Base-by-base conservation (phyloP, 768 basidiomycete species). In the Amanita muscaria region DNA sequence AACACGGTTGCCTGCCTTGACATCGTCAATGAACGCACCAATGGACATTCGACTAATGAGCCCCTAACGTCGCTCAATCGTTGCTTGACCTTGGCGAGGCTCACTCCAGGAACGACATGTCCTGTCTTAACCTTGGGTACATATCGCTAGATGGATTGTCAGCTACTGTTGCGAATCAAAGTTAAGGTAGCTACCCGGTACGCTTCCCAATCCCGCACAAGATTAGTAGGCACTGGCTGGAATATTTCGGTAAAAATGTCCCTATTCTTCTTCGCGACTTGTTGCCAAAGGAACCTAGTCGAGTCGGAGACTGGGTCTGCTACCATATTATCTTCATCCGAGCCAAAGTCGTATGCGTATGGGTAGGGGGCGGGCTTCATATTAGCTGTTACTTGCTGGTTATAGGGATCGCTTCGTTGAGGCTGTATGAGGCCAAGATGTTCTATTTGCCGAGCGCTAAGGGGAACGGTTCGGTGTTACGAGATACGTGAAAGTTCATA, bases 221-320 rank as follows among this genome's bases (percentile, higher is more conserved):
- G 62, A 63, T 96, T 90, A 10, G 80, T 83, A 3, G 91, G 90
- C 12, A 89, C 77, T n/a, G 86, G 81, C 31, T 80, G 73, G 71
- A 94, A 96, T 23, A 92, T 54, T 64, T 89, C 87, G 4, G 84
- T 81, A 53, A 90, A 94, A 44, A 92, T 72, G 58, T 87, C 83
- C 44, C 88, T 70, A 59, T 97, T 97, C 65, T 64, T 74, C 48
- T 73, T 70, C 14, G 90, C 92, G 0, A 86, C 91, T 27, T 66
- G 68, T 31, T 68, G 72, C 80, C 82, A 83, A 5, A 91, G 63
- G 6, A 65, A 48, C 5, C 75, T 53, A 15, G 79, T 79, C 33
- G 65, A 60, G n/a, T 80, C 75, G 2, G 76, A 62, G 19, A 97
- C 64, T 7, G 91, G 83, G 64, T 97, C 92, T 5, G 79, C 78